A percentile compares a stretch with the other conserved stretches of the same genome.
Conservation (phyloP, 139 green algal genomes). For the Tetradesmus obliquus region DNA sequence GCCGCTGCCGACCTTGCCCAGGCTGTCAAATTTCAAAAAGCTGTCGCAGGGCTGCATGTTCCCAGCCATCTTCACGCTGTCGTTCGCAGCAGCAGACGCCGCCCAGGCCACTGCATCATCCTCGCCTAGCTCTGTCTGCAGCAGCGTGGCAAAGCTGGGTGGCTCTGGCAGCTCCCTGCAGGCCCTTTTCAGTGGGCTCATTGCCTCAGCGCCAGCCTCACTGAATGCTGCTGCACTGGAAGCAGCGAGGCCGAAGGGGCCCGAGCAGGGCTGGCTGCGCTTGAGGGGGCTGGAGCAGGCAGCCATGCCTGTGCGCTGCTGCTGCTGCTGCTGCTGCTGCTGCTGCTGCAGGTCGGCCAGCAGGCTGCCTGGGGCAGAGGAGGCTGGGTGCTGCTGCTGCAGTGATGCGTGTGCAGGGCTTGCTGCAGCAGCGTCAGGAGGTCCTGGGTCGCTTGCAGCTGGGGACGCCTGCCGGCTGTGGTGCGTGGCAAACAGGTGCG, state of each 20-base stretch:
- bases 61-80: constrained; percentile 7
- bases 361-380: background rate
- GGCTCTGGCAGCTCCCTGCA: constrained; percentile 29
- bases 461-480: background rate
- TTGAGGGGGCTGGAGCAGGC: constrained; percentile 45
- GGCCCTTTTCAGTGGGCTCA: constrained; percentile 24
- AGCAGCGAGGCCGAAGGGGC: background rate
- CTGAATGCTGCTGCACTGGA: background rate
- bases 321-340: background rate
- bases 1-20: background rate
- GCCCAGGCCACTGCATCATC: constrained; percentile 37
- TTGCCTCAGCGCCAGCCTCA: background rate
- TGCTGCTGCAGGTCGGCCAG: constrained; percentile 4
- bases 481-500: background rate
- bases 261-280: background rate
- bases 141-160: constrained; percentile 7
- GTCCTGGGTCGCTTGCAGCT: background rate
- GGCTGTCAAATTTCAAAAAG: background rate
- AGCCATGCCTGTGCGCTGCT: background rate
- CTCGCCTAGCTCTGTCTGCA: background rate
- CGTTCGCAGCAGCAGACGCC: background rate
- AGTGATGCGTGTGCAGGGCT: background rate
- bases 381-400: background rate
- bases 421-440: background rate
- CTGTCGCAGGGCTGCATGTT: background rate